Conservation (phyloP, 768 basidiomycete genomes). For the Candolleomyces aberdarensis region DNA sequence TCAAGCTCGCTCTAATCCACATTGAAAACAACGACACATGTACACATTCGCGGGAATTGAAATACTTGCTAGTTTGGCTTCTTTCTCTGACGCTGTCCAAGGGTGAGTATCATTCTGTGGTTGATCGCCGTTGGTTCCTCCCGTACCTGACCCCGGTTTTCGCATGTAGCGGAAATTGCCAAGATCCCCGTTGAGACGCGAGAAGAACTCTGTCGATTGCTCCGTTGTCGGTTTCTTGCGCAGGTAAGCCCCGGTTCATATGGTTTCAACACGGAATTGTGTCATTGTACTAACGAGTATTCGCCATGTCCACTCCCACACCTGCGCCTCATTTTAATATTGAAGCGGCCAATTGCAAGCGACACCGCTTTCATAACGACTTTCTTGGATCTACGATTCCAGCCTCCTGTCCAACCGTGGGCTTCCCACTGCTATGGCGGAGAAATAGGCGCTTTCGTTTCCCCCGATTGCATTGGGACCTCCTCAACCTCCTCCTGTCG, state of each 20-base stretch:
- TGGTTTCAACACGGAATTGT: background rate
- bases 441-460: too few relatives aligned
- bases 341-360: background rate
- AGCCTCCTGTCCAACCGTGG: background rate
- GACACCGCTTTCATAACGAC: background rate
- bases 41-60: slow-evolving; percentile 16
- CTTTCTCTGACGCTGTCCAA: slow-evolving; percentile 37
- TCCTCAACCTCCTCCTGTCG: background rate
- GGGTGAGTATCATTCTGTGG: slow-evolving; percentile 27
- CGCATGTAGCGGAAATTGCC: background rate
- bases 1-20: slow-evolving; percentile 24
- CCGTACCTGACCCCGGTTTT: background rate
- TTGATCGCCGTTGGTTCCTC: background rate
- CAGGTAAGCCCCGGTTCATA: background rate
- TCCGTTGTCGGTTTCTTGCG: background rate
- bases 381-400: slow-evolving; percentile 1
- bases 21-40: slow-evolving; percentile 7
- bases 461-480: background rate
- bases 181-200: background rate
- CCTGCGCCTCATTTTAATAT: background rate
- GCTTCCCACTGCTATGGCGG: background rate
- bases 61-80: slow-evolving; percentile 35
- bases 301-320: background rate
- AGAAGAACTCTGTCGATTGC: background rate
- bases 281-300: background rate